Evolutionary conservation across 208 protist species (phyloP), one percentile per base, ranked within the genome.

Genomic region (Angomonas ambiguus): DNA sequence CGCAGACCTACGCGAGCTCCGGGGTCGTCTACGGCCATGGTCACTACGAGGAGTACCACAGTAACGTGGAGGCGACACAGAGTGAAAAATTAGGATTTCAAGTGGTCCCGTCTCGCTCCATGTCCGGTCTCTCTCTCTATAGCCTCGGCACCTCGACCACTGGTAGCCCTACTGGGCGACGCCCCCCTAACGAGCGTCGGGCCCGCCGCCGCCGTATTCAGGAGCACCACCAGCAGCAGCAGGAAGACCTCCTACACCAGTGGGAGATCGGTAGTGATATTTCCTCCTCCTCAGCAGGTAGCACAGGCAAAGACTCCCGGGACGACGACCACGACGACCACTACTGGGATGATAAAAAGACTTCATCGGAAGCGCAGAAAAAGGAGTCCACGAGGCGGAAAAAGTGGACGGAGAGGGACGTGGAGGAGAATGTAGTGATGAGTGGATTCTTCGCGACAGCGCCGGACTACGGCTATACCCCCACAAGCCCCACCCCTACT

Each of bases 21-120:
- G 53, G 66, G 16, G 25, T 63, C 16, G 58, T 65, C 20, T 80
- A 80, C 60, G 74, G 74, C 25, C 74, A 66, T 1, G 64, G 62
- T 1, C 11, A 53, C n/a, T 80, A 80, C 27, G 38, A 34, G 51
- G 32, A 27, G 1, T 16, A 41, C 6, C 11, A 48, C 16, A 20
- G 2, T 16, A 18, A 41, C 41, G 5, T 24, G 1, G 51, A 62
- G 2, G 13, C 18, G 1, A 55, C 27, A 4, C 18, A 62, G 1
- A 35, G 11, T 32, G 28, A 62, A 8, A 22, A 42, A 30, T n/a
- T 62, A 30, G 56, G 45, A 4, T 53, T 53, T 53, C 45, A 53
- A 20, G 31, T 31, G 30, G 31, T 31, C 56, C 31, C 18, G 31
- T 62, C 56, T 4, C 24, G 56, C 2, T 25, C 30, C 56, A 25